Base-by-base conservation (phyloP, 2,329 filamentous ascomycete genomes). In the Chaetothyriales sp. region DNA sequence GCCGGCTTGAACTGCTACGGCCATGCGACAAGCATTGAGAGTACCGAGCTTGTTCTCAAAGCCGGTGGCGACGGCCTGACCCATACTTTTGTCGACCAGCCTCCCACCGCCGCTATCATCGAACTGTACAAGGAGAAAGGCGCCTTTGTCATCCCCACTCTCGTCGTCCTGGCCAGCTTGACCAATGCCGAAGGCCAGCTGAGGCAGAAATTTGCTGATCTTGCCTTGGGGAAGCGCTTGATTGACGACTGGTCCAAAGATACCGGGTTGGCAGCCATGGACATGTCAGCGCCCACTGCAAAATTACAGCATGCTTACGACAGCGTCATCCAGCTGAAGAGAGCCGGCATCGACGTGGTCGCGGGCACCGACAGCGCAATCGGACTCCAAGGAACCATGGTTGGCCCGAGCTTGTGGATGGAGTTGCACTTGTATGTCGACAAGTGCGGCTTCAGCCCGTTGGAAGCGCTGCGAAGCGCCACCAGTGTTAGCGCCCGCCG, bases 291-390 rank as follows among this genome's bases (percentile, higher is more conserved):
- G 9, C 52, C 55, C 22, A 49, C 51, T n/a, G 56, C 55, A 46
- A 56, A 54, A 18, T 33, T 61, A 8, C 57, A 61, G 13, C 54
- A 59, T 40, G 56, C 53, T 10, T 56, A 55, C 29, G 47, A 59
- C 37, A 57, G 57, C 10, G 47, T 62, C 29, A 54, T 44, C 18
- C 54, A 52, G 37, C 55, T 64, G 19, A 58, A 61, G 40, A 51
- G 56, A 25, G 56, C 54, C 18, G 61, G 62, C 4, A 58, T 65
- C n/a, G 61, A 63, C 40, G 56, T 65, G 37, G 57, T 66, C n/a
- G 63, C 62, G 1, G 63, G 64, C 4, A 66, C 64, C 10, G 64
- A 67, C 52, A 55, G 62, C 1, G 57, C 61, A 15, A 56, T 55
- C 8, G 54, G 55, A 1, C 52, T 60, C n/a, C 53, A 56, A 29